A percentile compares a stretch with the other conserved stretches of the same genome.
Conservation (phyloP, 768 basidiomycete genomes). For the Serendipita sp. region DNA sequence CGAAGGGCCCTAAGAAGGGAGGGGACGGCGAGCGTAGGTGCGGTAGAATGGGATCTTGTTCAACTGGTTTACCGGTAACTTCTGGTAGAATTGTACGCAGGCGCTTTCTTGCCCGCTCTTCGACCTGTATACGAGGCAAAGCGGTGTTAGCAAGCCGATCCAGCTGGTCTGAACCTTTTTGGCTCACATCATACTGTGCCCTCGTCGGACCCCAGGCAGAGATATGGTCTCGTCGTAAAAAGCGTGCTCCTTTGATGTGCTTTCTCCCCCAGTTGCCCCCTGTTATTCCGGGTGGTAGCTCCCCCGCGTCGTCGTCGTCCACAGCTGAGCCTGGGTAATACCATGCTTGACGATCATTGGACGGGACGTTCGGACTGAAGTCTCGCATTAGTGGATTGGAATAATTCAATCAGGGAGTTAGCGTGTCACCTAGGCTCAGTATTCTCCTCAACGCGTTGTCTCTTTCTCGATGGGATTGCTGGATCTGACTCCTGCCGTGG, state of each 20-base stretch:
- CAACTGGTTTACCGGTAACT: not conserved
- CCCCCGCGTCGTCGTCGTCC: not conserved
- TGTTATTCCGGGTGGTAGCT: slow-evolving; percentile 19
- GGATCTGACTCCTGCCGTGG: not conserved
- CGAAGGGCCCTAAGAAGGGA: slow-evolving; percentile 61
- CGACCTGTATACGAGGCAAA: slow-evolving; percentile 32
- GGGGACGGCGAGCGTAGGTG: slow-evolving; percentile 69
- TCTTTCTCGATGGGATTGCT: slow-evolving; percentile 1
- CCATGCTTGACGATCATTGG: slow-evolving; percentile 61
- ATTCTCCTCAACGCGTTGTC: not conserved
- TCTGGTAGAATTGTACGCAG: slow-evolving; percentile 18
- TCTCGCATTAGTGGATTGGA: not conserved
- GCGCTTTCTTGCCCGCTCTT: slow-evolving; percentile 71
- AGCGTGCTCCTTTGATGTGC: slow-evolving; percentile 53
- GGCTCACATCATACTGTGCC: slow-evolving; percentile 71
- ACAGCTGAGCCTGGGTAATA: slow-evolving; percentile 50
- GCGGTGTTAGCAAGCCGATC: not conserved
- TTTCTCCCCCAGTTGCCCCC: slow-evolving; percentile 80
- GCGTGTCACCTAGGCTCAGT: not conserved
- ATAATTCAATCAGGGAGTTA: not conserved
- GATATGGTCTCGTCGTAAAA: slow-evolving; percentile 70
- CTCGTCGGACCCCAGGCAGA: slow-evolving; percentile 68
- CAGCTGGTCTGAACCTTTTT: not conserved
- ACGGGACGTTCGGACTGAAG: slow-evolving; percentile 15
- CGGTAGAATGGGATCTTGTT: slow-evolving; percentile 28